phyloP scores from a whole-genome alignment of 2,329 filamentous ascomycete species.

The Botrytis galanthina region DNA sequence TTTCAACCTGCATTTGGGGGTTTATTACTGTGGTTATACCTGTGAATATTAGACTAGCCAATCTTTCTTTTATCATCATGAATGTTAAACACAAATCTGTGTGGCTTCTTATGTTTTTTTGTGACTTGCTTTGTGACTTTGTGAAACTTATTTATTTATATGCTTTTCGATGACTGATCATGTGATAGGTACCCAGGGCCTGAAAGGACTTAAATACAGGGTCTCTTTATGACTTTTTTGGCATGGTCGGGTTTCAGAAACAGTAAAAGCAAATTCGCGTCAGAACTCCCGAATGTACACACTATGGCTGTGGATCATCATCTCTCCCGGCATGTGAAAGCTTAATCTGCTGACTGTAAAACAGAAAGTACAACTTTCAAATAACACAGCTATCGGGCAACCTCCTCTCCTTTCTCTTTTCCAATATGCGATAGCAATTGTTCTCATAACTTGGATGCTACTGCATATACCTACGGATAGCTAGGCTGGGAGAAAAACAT shows the following conservation, averaged over 20 bases:
- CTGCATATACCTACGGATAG: constrained; percentile 16
- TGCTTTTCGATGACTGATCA: not conserved
- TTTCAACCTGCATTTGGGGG: constrained; percentile 20
- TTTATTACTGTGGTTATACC: constrained; percentile 10
- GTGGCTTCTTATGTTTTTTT: not conserved
- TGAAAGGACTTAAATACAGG: not conserved
- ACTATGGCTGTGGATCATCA: constrained; percentile 9
- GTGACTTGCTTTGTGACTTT: not conserved
- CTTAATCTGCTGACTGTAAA: constrained; percentile 5
- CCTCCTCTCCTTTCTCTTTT: not conserved
- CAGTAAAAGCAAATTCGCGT: constrained; percentile 3
- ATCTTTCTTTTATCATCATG: constrained; percentile 9
- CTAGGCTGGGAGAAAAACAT: constrained; percentile 29
- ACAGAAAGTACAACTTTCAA: constrained; percentile 4
- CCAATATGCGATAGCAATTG: constrained; percentile 23
- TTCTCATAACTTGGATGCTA: constrained; percentile 20
- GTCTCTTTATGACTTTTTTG: constrained; percentile 6
- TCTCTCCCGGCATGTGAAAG: constrained; percentile 7
- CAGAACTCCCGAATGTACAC: constrained; percentile 8
- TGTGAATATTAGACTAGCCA: constrained; percentile 19
- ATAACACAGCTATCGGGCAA: not conserved
- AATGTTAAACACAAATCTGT: not conserved
- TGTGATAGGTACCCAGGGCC: not conserved
- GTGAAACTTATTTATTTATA: not conserved
- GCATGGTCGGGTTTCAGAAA: constrained; percentile 3